These are phyloP conservation scores for Aurantiochytrium sp. DNA, from an alignment of 108 stramenopile species.

Conservation along the genomic window DNA sequence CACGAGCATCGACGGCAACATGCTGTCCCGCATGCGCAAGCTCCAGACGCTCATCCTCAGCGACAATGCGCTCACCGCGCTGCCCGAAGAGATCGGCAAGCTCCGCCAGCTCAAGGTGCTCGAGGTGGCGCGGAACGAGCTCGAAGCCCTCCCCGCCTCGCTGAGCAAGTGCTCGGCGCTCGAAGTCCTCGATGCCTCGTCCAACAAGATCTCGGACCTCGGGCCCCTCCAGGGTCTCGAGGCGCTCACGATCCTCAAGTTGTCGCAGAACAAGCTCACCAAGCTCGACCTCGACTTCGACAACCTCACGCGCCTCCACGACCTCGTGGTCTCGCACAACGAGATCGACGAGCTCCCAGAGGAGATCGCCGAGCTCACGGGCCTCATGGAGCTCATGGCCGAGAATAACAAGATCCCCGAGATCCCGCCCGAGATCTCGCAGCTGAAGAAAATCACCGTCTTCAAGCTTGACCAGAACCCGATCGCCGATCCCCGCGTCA, in stretches of 20 bases:
- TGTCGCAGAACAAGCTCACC: constrained; percentile 19
- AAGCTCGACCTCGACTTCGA: neutral
- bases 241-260: neutral
- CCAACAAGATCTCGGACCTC: neutral
- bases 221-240: neutral
- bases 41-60: neutral
- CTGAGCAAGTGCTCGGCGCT: neutral
- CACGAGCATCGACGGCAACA: neutral
- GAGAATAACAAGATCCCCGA: constrained; percentile 16
- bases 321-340: neutral
- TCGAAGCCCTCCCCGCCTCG: neutral
- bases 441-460: constrained; percentile 16
- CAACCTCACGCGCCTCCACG: neutral
- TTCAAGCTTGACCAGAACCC: constrained; percentile 1
- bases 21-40: constrained; percentile 14
- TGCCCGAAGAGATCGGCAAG: constrained; percentile 27
- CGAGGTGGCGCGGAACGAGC: constrained; percentile 23
- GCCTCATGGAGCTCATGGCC: neutral
- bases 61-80: neutral
- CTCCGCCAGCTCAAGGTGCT: constrained; percentile 5
- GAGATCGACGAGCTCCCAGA: neutral
- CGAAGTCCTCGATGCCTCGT: constrained; percentile 15
- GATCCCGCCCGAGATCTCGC: neutral
- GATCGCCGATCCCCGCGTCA: neutral
- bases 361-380: neutral